Base-by-base conservation (phyloP, 176 grass and related monocot species). In the Neostapfia colusana region DNA sequence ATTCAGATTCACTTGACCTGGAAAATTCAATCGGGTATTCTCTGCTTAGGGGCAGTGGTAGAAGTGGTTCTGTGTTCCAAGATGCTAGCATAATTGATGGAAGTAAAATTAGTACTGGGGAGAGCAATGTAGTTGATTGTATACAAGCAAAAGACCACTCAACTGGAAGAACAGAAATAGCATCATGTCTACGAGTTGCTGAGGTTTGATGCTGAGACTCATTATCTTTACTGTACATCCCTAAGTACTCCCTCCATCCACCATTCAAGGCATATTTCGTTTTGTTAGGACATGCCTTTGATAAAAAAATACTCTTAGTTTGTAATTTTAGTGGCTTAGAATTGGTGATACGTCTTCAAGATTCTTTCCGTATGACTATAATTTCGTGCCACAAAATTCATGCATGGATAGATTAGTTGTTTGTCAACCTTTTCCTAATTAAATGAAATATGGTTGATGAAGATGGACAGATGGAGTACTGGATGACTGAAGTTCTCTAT, bases 101-200 rank as follows among this genome's bases (percentile, higher is more conserved):
- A 88, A 81, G 72, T 84, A 85, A 77, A 81, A 87, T 97, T 81
- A 85, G 77, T 77, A 97, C 95, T 59, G 85, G 82, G 46, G 89
- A 87, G 79, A 97, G 83, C 51, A 83, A 85, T 73, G 70, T 88
- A 64, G 54, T 91, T 84, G 88, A 84, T 79, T 97, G 91, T 84
- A 90, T 97, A 74, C 79, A 91, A 74, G 88, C 89, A 79, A 97
- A 93, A 67, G 95, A 93, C 74, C 84, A 84, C 79, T 77, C 79
- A 70, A 91, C 84, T 84, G 86, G 88, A 73, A 91, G 91, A 93
- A 89, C 76, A 50, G 95, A 91, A 89, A 90, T 97, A 87, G 95
- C 95, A 73, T 84, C 88, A 34, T 97, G 95, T 75, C 69, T 97
- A 89, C 88, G 91, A 76, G 89, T 91, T 86, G 76, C 95, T 69